Base-by-base conservation (phyloP, 2,329 filamentous ascomycete species). In the Bretziella fagacearum region DNA sequence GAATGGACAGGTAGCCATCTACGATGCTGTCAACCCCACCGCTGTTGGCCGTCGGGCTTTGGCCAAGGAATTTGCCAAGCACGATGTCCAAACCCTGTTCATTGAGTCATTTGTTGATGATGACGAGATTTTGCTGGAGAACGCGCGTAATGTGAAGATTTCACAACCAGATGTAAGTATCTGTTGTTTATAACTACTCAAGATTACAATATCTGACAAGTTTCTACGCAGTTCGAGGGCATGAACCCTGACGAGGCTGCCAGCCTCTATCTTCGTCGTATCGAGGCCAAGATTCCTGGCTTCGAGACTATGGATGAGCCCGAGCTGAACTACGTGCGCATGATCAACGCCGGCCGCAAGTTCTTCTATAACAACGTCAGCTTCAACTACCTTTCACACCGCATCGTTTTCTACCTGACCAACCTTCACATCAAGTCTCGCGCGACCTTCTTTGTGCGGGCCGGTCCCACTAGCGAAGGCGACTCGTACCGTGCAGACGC, bases 1-100 rank as follows among this genome's bases (percentile, higher is more conserved):
- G 58, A 96, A 96, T 56, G 91, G 91, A 10, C 91, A 98, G 59
- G 89, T 98, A 47, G 91, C 91, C 48, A 96, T 98, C 51, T 98
- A 96, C 60, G 91, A 98, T 63, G 91, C 93, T 23, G 93, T 98
- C 15, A 98, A 98, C 57, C 87, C 89, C 3, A 79, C 91, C 17
- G 79, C 84, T 17, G 77, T 74, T 49, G 87, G 86, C 13, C 77
- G 91, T 40, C 76, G 81, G 48, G 82, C 85, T 8, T 68, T 98
- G 15, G 87, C 86, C 4, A 94, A 93, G 63, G 91, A 98, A 58
- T 94, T 98, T 60, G 81, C 84, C n/a, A 96, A 95, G 65, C 85
- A 95, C 59, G 84, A 94, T 58, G 87, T 98, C 49, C 82, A 94
- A 77, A 96, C 91, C 0, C 70, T 98, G 8, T 98, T 96, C 63